Percentiles rank a stretch among this genome's conserved stretches.
Conservation (phyloP, 306 rosid genomes). For the Prunus persica region Prunus_persica_NCBIv2 NC_034010.1:27246001-27246500, state of each 20-base stretch:
- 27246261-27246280: slow-evolving; percentile 84
- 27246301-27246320: slow-evolving; percentile 95
- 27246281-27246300: slow-evolving; percentile 92
- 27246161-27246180: slow-evolving; percentile 34
- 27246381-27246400: slow-evolving; percentile 79
- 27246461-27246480: not conserved
- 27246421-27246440: slow-evolving; percentile 11
- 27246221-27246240: slow-evolving; percentile 26
- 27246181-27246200: not conserved
- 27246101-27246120: slow-evolving; percentile 82
- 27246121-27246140: slow-evolving; percentile 79
- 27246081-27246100: slow-evolving; percentile 73
- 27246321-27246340: slow-evolving; percentile 94
- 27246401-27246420: slow-evolving; percentile 45
- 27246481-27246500: slow-evolving; percentile 18
- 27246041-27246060: slow-evolving; percentile 82
- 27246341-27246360: slow-evolving; percentile 81
- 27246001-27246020: slow-evolving; percentile 88
- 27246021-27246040: slow-evolving; percentile 93
- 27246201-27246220: slow-evolving; percentile 1
- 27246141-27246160: slow-evolving; percentile 98
- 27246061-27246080: slow-evolving; percentile 66
- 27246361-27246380: slow-evolving; percentile 93
- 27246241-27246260: slow-evolving; percentile 89
- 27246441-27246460: not conserved